Percentiles rank a stretch among this genome's conserved stretches.
phyloP scores from a whole-genome alignment of 768 basidiomycete genomes.

The Tremella mesenterica region DNA sequence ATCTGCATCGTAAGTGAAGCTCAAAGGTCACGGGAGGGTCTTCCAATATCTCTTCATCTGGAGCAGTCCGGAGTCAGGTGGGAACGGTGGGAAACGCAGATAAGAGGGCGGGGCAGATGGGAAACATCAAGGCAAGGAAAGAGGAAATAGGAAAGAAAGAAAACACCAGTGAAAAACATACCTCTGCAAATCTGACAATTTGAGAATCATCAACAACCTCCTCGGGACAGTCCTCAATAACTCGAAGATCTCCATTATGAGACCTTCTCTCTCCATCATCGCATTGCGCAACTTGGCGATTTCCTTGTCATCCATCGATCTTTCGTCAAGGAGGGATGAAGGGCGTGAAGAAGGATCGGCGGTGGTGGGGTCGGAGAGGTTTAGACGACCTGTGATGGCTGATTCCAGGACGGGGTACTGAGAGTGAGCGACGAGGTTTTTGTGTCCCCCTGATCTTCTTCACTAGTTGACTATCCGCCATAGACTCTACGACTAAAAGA shows the following conservation, averaged over 20 bases:
- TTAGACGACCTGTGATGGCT: conserved; percentile 76
- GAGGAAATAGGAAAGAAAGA: too few species aligned
- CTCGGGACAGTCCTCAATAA: conserved; percentile 78
- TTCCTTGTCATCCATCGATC: conserved; percentile 55
- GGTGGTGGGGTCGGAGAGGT: conserved; percentile 45
- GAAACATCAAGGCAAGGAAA: too few species aligned
- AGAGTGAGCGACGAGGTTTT: conserved; percentile 5
- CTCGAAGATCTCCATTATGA: conserved; percentile 76
- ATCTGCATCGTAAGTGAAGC: conserved; percentile 49
- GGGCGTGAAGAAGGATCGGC: conserved; percentile 7
- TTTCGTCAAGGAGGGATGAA: conserved; percentile 25
- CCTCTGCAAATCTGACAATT: conserved; percentile 71
- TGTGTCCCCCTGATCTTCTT: too few species aligned
- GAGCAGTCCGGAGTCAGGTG: too few species aligned
- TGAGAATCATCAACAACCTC: conserved; percentile 49
- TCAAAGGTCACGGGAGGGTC: too few species aligned
- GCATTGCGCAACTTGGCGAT: conserved; percentile 72
- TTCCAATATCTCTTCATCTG: too few species aligned
- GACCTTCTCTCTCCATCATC: conserved; percentile 69
- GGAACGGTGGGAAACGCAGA: too few species aligned
- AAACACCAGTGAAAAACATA: conserved; percentile 36
- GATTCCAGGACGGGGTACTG: conserved; percentile 93
- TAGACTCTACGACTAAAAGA: too few species aligned
- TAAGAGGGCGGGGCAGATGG: too few species aligned
- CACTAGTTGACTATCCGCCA: too few species aligned